Evolutionary conservation across 2,329 filamentous ascomycete genomes (phyloP).

Genomic region (Apiospora rasikravindrae): DNA sequence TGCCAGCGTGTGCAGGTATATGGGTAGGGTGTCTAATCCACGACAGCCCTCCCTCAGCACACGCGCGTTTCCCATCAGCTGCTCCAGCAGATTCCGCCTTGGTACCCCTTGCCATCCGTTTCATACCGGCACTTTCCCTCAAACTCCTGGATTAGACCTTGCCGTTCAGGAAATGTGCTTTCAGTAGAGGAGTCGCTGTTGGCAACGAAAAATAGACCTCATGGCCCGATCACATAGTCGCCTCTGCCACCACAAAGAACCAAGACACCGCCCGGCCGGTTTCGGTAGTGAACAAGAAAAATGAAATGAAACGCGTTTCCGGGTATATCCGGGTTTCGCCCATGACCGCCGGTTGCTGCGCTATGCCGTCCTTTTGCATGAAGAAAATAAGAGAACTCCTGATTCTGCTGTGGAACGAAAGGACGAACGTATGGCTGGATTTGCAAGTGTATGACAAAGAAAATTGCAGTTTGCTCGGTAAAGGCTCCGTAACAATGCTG

Average conservation of each 20-base stretch:
- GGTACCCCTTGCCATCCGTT: neutral
- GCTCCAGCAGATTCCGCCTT: neutral
- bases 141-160: conserved; percentile 13
- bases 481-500: neutral
- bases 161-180: neutral
- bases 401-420: conserved; percentile 2
- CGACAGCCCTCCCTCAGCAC: neutral
- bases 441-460: conserved; percentile 17
- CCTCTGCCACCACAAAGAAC: neutral
- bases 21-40: neutral
- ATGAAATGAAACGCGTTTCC: conserved; percentile 17
- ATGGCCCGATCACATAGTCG: neutral
- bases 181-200: neutral
- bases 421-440: neutral
- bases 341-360: conserved; percentile 18
- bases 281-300: conserved; percentile 10
- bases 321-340: conserved; percentile 19
- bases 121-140: neutral
- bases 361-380: conserved; percentile 19
- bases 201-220: neutral
- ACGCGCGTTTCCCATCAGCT: neutral
- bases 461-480: conserved; percentile 9
- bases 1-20: neutral
- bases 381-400: conserved; percentile 17
- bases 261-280: neutral